phyloP scores from a whole-genome alignment of 169 alveolate species.

The Theileria annulata region DNA sequence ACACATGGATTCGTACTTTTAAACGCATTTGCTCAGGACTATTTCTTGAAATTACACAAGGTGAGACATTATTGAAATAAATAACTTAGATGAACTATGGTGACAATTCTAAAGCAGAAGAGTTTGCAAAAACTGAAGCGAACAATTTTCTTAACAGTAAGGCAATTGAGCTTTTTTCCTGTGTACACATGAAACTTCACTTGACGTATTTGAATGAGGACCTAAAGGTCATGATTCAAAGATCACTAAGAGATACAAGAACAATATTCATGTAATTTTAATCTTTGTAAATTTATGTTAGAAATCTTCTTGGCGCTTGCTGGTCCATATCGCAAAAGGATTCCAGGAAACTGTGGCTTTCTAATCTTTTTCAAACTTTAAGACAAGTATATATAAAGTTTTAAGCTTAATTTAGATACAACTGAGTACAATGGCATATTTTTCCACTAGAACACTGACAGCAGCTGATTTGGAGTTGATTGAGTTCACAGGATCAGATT shows the following conservation, averaged over 20 bases:
- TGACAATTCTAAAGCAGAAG: slow-evolving; percentile 30
- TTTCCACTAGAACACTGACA: not conserved
- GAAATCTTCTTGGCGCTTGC: slow-evolving; percentile 66
- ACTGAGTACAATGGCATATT: slow-evolving; percentile 9
- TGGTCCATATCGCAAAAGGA: slow-evolving; percentile 71
- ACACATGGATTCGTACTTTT: slow-evolving; percentile 47
- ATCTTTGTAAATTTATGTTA: not conserved
- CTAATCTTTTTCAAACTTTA: slow-evolving; percentile 61
- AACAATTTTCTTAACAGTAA: slow-evolving; percentile 43
- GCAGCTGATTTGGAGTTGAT: slow-evolving; percentile 2
- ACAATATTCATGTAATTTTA: slow-evolving; percentile 52
- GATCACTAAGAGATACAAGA: slow-evolving; percentile 42
- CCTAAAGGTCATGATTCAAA: slow-evolving; percentile 31
- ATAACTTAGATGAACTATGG: slow-evolving; percentile 42
- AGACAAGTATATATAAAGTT: slow-evolving; percentile 37
- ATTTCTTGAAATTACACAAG: slow-evolving; percentile 55
- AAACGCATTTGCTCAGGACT: slow-evolving; percentile 30
- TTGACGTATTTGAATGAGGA: slow-evolving; percentile 43
- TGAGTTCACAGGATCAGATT: not conserved
- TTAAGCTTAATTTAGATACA: not conserved
- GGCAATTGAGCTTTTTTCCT: slow-evolving; percentile 58
- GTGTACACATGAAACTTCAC: slow-evolving; percentile 54
- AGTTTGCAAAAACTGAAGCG: slow-evolving; percentile 33
- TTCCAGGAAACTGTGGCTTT: slow-evolving; percentile 52
- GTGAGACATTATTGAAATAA: slow-evolving; percentile 13